A percentile compares a stretch with the other conserved stretches of the same genome.
These are phyloP conservation scores for Ophiostoma himal-ulmi DNA, from an alignment of 2,329 filamentous ascomycete genomes.

Conservation along the genomic window DNA sequence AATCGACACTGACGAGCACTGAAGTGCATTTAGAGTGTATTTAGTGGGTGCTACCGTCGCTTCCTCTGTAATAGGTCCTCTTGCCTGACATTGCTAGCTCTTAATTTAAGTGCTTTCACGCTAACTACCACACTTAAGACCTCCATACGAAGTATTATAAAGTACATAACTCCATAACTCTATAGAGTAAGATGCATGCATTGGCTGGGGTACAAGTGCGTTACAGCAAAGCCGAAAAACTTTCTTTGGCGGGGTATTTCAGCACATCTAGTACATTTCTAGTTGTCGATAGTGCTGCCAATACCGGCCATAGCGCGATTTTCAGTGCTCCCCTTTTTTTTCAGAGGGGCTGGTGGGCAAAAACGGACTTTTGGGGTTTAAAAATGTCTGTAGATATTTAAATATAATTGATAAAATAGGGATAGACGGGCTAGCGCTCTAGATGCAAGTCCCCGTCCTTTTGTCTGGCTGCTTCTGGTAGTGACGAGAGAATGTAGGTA, in stretches of 20 bases:
- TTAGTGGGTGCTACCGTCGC: background rate
- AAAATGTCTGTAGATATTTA: background rate
- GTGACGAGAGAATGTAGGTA: background rate
- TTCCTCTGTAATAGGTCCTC: background rate
- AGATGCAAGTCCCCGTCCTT: constrained; percentile 1
- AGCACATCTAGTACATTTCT: background rate
- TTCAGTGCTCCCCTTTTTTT: constrained; percentile 13
- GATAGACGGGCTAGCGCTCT: background rate
- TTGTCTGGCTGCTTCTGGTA: background rate
- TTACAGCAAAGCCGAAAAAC: constrained; percentile 13
- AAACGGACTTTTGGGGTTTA: background rate
- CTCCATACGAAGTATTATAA: no score
- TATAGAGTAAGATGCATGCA: background rate
- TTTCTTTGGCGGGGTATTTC: constrained; percentile 19
- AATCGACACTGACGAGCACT: background rate
- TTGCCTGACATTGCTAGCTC: background rate
- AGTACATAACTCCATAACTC: no score
- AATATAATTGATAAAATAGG: background rate
- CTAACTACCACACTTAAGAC: background rate
- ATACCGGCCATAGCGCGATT: constrained; percentile 18
- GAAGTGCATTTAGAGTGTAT: background rate
- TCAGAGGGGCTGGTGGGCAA: constrained; percentile 18
- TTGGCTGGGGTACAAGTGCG: background rate
- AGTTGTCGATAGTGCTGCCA: constrained; percentile 9
- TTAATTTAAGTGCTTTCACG: constrained; percentile 12